Conservation (phyloP, 1,284 basidiomycete genomes). For the Fistulinella cinereoalba region DNA sequence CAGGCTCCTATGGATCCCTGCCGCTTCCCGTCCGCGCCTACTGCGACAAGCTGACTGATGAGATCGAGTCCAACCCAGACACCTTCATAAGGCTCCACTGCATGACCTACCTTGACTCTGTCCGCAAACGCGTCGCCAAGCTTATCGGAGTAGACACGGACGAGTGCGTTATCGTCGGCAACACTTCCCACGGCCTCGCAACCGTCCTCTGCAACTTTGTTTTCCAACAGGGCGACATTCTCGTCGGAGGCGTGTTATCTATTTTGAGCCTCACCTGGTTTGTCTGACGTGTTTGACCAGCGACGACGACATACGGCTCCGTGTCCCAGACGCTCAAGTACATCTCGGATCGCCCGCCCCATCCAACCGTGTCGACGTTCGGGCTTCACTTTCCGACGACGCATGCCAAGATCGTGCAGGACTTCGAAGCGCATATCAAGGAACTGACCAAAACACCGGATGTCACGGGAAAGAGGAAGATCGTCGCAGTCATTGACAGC, state of each 20-base stretch:
- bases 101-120: constrained; percentile 31
- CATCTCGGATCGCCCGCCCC: constrained; percentile 55
- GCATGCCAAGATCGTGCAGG: constrained; percentile 54
- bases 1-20: constrained; percentile 69
- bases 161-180: constrained; percentile 67
- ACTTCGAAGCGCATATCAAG: constrained; percentile 48
- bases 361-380: constrained; percentile 52
- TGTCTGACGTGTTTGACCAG: constrained; percentile 34
- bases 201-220: constrained; percentile 62
- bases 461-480: constrained; percentile 41
- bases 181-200: constrained; percentile 66
- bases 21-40: constrained; percentile 59
- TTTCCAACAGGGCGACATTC: constrained; percentile 46
- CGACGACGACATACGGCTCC: constrained; percentile 66
- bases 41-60: constrained; percentile 42
- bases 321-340: constrained; percentile 57
- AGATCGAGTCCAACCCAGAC: constrained; percentile 64
- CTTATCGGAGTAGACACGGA: constrained; percentile 58
- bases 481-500: constrained; percentile 74
- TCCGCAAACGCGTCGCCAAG: constrained; percentile 52
- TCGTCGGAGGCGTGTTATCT: constrained; percentile 36
- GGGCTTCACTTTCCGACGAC: constrained; percentile 61
- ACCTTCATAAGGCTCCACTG: constrained; percentile 52
- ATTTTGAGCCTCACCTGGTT: background rate
- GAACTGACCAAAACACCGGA: constrained; percentile 12